Base-by-base conservation (phyloP, 306 rosid species). In the Cucurbita maxima region DNA sequence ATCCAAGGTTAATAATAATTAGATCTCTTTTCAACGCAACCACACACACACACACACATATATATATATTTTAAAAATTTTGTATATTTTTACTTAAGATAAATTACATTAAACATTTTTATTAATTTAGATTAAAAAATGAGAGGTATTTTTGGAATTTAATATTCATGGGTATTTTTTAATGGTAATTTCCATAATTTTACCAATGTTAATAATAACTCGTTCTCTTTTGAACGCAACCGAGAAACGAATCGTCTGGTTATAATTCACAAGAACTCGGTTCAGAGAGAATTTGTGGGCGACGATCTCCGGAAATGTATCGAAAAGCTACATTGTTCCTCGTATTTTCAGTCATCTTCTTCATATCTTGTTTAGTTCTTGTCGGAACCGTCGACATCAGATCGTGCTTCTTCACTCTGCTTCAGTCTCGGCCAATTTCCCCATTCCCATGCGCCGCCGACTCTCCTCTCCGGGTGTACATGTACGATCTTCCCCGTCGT, bases 401-500 rank as follows among this genome's bases (percentile, higher is more conserved):
- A 74, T 85, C 96, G 13, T 85, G 88, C 77, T 94, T 89, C 90
- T 75, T 82, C 80, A 92, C 96, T 4, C 73, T 71, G 22, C 75
- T 79, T 1, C 80, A 84, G 69, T 81, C 84, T 18, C 76, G 70
- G 34, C 16, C 77, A 5, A 66, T 2, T 57, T 22, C 85, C 52
- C 79, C 63, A 7, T 36, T 76, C 15, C 77, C 73, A 3, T 83
- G 96, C 50, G 73, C 81, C 10, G 19, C 82, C 76, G 79, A 79
- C 51, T 52, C 82, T 58, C 88, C 92, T 52, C 87, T 91, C 13
- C 81, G 83, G 4, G 91, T 91, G 43, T 94, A 64, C 85, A 89
- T 94, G 99, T 94, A 94, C 82, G 91, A 94, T 83, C 96, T 94
- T 41, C 97, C 99, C 4, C 96, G 91, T 73, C 88, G 97, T 19